Conservation (phyloP, 345 rosid species). For the Aquilaria yunnanensis region DNA sequence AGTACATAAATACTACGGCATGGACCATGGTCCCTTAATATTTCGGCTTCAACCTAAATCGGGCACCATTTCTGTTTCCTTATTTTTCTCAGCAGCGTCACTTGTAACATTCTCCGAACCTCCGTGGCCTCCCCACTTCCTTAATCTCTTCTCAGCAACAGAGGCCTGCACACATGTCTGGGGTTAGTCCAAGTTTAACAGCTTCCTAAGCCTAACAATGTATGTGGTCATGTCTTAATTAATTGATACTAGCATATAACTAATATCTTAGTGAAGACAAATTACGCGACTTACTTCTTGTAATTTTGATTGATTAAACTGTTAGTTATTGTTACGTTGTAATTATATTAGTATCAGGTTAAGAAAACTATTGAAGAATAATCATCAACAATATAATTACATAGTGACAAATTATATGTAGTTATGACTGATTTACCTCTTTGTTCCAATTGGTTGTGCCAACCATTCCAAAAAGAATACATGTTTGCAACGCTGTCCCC, state of each 20-base stretch:
- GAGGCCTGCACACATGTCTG: conserved; percentile 42
- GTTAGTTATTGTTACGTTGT: too few relatives aligned
- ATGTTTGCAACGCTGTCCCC: conserved; percentile 51
- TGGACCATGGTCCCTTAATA: too few relatives aligned
- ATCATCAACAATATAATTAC: background rate
- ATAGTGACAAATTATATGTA: background rate
- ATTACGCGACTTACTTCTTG: too few relatives aligned
- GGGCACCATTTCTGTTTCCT: too few relatives aligned
- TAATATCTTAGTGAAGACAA: too few relatives aligned
- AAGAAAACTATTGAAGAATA: too few relatives aligned
- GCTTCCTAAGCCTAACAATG: background rate
- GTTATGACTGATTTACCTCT: conserved; percentile 27
- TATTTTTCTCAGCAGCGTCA: too few relatives aligned
- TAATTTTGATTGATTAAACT: too few relatives aligned
- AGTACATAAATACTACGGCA: too few relatives aligned
- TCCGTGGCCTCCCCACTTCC: conserved; percentile 52
- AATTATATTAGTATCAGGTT: too few relatives aligned
- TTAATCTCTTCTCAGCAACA: conserved; percentile 53
- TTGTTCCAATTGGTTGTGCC: conserved; percentile 57
- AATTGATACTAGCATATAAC: background rate
- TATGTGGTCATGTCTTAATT: background rate
- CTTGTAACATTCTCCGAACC: conserved; percentile 3
- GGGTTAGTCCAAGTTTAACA: background rate
- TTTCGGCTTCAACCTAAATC: too few relatives aligned
- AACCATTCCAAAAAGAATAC: conserved; percentile 42